Conservation (phyloP, 169 alveolate species). For the Cardiosporidium cionae region DNA sequence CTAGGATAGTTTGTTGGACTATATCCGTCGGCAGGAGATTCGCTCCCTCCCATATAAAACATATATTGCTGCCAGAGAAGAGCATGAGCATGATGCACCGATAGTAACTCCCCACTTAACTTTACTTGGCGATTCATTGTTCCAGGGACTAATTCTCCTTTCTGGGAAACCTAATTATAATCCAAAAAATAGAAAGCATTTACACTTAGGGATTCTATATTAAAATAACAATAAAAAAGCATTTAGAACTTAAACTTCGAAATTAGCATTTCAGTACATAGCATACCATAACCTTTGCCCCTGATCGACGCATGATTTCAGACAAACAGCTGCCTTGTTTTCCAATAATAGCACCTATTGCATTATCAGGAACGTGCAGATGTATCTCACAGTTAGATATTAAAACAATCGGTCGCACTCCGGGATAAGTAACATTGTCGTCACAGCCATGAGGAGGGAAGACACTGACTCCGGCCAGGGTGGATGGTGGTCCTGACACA, state of each 20-base stretch:
- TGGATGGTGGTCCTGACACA: no score
- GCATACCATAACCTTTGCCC: constrained; percentile 3
- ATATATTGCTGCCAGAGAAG: constrained; percentile 6
- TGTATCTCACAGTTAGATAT: constrained; percentile 6
- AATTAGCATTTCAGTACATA: background rate
- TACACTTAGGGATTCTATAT: no score
- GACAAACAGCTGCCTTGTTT: constrained; percentile 6
- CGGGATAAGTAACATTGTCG: background rate
- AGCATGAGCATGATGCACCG: constrained; percentile 13
- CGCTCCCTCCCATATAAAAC: background rate
- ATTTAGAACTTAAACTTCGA: no score
- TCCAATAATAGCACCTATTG: constrained; percentile 20
- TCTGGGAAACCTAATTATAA: constrained; percentile 20
- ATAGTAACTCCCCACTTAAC: background rate
- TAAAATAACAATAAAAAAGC: no score
- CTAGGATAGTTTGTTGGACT: background rate
- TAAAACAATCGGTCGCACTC: background rate
- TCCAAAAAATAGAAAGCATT: no score
- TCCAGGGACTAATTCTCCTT: constrained; percentile 23
- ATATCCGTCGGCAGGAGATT: background rate
- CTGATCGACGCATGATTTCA: constrained; percentile 3
- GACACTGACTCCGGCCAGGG: no score
- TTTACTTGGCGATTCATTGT: constrained; percentile 12
- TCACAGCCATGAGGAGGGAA: no score
- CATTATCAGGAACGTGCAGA: constrained; percentile 7